Evolutionary conservation across 345 rosid genomes (phyloP), one percentile per base, ranked within the genome.

Genomic region (Salix brachista): DNA sequence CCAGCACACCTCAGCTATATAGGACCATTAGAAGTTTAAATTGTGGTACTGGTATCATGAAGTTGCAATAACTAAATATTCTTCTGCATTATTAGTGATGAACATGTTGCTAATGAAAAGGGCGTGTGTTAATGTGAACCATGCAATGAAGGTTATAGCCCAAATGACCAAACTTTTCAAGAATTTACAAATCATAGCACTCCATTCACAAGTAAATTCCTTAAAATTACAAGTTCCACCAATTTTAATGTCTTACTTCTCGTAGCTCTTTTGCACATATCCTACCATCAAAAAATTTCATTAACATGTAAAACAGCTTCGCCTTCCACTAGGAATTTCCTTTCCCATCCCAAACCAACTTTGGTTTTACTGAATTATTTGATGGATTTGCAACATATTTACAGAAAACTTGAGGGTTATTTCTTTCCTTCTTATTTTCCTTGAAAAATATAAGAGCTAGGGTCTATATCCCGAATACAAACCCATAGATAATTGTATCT

Each of bases 11-110:
- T 80, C 83, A 25, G 77, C 83, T 65, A 83, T 80, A 79, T 71
- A 56, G 79, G 73, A 81, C 86, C 77, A 80, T 16, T 66, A 65
- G 78, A 84, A 69, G 50, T 79, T 68, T 75, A 77, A 71, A 75
- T 66, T 11, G 65, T 48, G 68, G 71, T 42, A 73, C 69, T 8
- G 34, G 74, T 71, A 75, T 54, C 21, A 62, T 25, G 70, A 8
- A 42, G 48, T 62, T 69, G 37, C 67, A 58, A 23, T 64, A 44
- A 34, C 52, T 11, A 16, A 30, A 75, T 54, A 69, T 9, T 69
- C 70, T 9, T 69, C 72, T 18, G 54, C 50, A 10, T n/a, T 10
- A n/a, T n/a, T n/a, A 58, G 28, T 1, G 62, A 23, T 9, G 5
- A n/a, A 4, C 14, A 34, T 26, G 39, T 61, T 54, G 61, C 16